Conservation (phyloP, 129 eudicot species). For the Pulicaria dysenterica region DNA sequence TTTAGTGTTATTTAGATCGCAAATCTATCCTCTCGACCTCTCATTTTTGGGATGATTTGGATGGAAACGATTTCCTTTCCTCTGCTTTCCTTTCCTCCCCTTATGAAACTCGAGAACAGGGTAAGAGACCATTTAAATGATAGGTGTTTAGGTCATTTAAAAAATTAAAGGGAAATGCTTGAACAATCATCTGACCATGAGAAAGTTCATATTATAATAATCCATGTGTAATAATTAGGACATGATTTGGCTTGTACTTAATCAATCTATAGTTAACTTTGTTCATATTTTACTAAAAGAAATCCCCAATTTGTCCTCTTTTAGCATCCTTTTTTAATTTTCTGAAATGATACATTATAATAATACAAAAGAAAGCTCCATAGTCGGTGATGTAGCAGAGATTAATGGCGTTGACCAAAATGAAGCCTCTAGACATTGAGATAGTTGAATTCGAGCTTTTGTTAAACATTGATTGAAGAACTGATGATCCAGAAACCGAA, state of each 20-base stretch:
- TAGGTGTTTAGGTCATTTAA: too few relatives aligned
- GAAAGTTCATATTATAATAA: constrained; percentile 12
- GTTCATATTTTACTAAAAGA: constrained; percentile 21
- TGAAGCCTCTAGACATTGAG: neutral
- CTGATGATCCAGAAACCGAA: constrained; percentile 2
- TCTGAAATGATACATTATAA: neutral
- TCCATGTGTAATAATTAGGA: constrained; percentile 14
- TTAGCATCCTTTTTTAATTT: neutral
- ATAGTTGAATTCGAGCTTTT: neutral
- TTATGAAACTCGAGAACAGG: too few relatives aligned
- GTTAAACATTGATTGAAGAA: constrained; percentile 6
- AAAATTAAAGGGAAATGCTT: neutral
- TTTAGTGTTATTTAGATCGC: too few relatives aligned
- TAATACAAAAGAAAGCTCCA: constrained; percentile 9
- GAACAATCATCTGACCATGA: neutral
- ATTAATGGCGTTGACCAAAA: constrained; percentile 35
- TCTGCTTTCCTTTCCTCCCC: too few relatives aligned
- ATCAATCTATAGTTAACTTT: neutral
- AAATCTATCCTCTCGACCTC: too few relatives aligned
- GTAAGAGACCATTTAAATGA: too few relatives aligned
- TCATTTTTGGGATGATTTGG: too few relatives aligned
- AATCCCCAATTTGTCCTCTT: constrained; percentile 15
- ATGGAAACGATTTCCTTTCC: too few relatives aligned
- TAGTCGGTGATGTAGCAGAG: constrained; percentile 33
- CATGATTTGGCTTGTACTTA: constrained; percentile 22